Conservation (phyloP, 495 filamentous ascomycete genomes). For the Amorphotheca resinae region DNA sequence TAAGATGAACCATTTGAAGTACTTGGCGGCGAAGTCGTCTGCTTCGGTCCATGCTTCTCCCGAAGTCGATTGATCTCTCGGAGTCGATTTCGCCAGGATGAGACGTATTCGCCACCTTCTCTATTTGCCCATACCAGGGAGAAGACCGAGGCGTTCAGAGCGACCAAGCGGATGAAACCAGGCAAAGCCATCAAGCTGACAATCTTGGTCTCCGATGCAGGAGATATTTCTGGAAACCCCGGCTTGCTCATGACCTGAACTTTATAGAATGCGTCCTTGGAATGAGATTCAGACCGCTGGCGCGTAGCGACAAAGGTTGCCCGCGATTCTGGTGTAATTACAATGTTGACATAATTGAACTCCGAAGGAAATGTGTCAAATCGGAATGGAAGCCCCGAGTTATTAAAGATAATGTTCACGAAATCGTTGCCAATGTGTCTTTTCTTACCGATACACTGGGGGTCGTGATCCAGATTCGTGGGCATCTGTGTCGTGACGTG, state of each 20-base stretch:
- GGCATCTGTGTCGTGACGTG: constrained; percentile 98
- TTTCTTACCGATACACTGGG: constrained; percentile 73
- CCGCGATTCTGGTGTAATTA: constrained; percentile 76
- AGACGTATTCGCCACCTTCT: constrained; percentile 72
- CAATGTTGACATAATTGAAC: constrained; percentile 93
- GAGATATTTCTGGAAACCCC: constrained; percentile 81
- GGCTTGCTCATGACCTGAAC: constrained; percentile 75
- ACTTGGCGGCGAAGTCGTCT: constrained; percentile 27
- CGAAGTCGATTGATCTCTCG: constrained; percentile 73
- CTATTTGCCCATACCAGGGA: constrained; percentile 73
- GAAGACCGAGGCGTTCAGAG: constrained; percentile 88
- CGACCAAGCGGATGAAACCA: constrained; percentile 79
- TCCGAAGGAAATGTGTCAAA: constrained; percentile 88
- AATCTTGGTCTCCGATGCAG: constrained; percentile 76
- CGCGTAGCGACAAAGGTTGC: constrained; percentile 45
- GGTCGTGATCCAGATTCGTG: constrained; percentile 62
- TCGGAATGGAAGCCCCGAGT: constrained; percentile 73
- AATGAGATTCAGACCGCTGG: constrained; percentile 22
- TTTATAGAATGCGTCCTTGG: constrained; percentile 51
- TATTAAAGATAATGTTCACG: constrained; percentile 96
- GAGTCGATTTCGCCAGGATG: constrained; percentile 79
- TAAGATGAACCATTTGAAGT: constrained; percentile 20
- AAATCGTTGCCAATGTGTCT: constrained; percentile 94
- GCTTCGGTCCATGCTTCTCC: constrained; percentile 38
- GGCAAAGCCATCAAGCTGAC: constrained; percentile 68